Base-by-base conservation (phyloP, 441 rosid genomes). In the Dalechampia spathulata region DNA sequence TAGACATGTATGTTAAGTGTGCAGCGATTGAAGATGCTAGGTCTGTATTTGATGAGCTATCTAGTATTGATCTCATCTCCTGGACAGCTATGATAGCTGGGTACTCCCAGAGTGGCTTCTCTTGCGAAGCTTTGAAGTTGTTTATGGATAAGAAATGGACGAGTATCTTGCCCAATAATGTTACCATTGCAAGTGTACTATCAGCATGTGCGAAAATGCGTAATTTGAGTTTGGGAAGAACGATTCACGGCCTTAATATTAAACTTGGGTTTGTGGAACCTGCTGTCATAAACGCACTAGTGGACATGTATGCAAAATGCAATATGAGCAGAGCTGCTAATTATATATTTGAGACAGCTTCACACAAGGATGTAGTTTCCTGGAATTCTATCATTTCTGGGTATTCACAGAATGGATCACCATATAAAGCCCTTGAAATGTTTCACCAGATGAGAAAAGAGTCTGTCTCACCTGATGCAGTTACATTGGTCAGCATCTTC, bases 301-400 rank as follows among this genome's bases (percentile, higher is more conserved):
- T 85, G 23, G 76, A 82, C 64, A 75, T 80, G 88, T 82, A 85
- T 75, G 80, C 85, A 36, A 85, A 85, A 61, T 80, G 84, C 43
- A 76, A 87, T 47, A 74, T 72, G 65, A 74, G 78, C 30, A 51
- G 64, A 54, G 83, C 80, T 57, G 86, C 95, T 40, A 71, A 78
- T 58, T 57, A 67, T 22, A 65, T 76, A 68, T 87, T 90, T 67
- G 86, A 80, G 56, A 73, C 73, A 69, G 61, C 76, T 56, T 73
- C 70, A 56, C 73, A 78, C 30, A 84, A 79, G 14, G 63, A 63
- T 51, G 61, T 52, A 46, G 75, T 87, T 61, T 75, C 96, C 5
- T 90, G 98, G 98, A 87, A 87, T 76, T 82, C 96, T 55, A 82
- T 90, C 44, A 83, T 90, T 65, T 86, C 73, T 41, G 85, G 92